Evolutionary conservation across 768 basidiomycete species (phyloP), one percentile per base, ranked within the genome.

Genomic region (Hysterangium stoloniferum): DNA sequence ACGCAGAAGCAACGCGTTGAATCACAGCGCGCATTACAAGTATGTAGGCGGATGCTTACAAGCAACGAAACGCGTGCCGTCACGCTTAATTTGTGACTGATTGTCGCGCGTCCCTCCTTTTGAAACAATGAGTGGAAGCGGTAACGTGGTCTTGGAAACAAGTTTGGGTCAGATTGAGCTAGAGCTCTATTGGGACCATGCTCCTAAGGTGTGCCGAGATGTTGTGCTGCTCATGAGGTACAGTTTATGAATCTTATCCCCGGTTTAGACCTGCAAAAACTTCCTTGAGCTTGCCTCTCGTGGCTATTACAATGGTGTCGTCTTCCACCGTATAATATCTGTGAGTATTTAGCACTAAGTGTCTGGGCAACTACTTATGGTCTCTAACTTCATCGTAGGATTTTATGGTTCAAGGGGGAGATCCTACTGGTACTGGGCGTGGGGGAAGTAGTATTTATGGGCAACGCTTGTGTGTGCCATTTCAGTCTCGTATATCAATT

Each of bases 321-420:
- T 89, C 42, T 97, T 96, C 62, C 95, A 97, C 69, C 83, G 95
- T 31, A 85, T 98, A 58, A 85, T 98, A 42, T 72, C 86, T 34
- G 92, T 92, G 56, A 42, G 80, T 66, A 19, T 13, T 11, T 28
- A 12, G 12, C 42, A 12, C 15, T 36, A 36, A 12, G 28, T 20
- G 1, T 37, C n/a, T 22, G n/a, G n/a, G n/a, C n/a, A n/a, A n/a
- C n/a, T n/a, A n/a, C n/a, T 46, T 24, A 17, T 8, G 32, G 25
- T 11, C n/a, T n/a, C n/a, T n/a, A 52, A 5, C 11, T 31, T 46
- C 29, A 42, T 29, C 37, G 19, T 59, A 94, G 85, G 93, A 94
- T 63, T 97, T 97, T 62, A 97, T 97, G 95, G 82, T 96, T 13
- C 95, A 99, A 70, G 83, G 79, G 25, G 95, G 94, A 35, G 93